phyloP scores from a whole-genome alignment of 2,329 filamentous ascomycete species.

The Aplosporella prunicola region DNA sequence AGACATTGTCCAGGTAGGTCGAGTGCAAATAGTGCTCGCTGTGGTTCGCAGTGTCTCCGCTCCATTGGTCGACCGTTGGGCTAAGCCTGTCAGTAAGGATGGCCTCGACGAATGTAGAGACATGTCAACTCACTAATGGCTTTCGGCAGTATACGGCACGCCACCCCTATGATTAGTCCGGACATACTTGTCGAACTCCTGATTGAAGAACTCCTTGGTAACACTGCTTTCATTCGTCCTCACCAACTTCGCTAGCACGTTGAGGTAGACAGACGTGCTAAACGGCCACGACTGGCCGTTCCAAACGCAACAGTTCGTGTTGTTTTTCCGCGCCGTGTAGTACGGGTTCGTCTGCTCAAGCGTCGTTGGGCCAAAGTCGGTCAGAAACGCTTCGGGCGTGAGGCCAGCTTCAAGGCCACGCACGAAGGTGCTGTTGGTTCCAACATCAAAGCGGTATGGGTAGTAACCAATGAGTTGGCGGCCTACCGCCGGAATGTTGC shows the following conservation, averaged over 20 bases:
- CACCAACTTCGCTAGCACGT: constrained; percentile 40
- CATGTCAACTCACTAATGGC: constrained; percentile 28
- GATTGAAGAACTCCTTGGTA: constrained; percentile 30
- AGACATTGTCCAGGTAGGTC: constrained; percentile 37
- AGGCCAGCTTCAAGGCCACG: constrained; percentile 24
- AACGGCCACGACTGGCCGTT: constrained; percentile 10
- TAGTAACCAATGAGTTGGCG: constrained; percentile 36
- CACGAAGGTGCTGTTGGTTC: constrained; percentile 20
- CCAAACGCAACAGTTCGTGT: constrained; percentile 11
- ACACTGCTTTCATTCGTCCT: constrained; percentile 18
- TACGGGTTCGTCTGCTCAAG: constrained; percentile 16
- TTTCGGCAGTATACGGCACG: constrained; percentile 37
- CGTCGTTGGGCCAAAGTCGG: constrained; percentile 35
- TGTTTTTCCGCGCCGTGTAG: constrained; percentile 36
- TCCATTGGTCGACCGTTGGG: constrained; percentile 29
- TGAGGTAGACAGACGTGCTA: constrained; percentile 23
- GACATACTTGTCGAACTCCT: constrained; percentile 32
- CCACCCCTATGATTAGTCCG: constrained; percentile 33
- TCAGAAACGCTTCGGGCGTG: constrained; percentile 26
- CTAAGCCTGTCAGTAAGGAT: too few species aligned
- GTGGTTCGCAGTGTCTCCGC: constrained; percentile 27
- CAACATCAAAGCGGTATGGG: constrained; percentile 35
- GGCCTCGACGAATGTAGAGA: too few species aligned
- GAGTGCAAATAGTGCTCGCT: constrained; percentile 38
- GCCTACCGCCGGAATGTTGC: constrained; percentile 27